phyloP scores from a whole-genome alignment of 441 rosid genomes.

The Syzygium syzygioides region DNA sequence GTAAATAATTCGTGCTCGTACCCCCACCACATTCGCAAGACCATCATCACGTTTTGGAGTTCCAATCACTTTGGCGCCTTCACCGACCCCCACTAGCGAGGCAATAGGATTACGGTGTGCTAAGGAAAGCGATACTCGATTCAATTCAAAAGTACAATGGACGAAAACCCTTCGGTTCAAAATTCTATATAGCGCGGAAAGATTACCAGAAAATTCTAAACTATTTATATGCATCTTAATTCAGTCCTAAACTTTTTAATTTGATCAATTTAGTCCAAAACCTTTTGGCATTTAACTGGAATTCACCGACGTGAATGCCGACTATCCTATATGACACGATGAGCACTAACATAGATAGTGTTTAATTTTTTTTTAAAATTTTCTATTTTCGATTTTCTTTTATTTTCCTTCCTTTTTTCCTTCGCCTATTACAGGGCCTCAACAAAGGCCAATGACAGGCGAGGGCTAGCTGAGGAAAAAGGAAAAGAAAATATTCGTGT shows the following conservation, averaged over 20 bases:
- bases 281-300: accelerated
- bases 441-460: no score
- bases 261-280: accelerated
- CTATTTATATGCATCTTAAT: accelerated
- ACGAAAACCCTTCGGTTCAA: not conserved
- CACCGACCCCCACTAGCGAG: not conserved
- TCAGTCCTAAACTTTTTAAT: accelerated
- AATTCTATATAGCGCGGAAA: not conserved
- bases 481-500: not conserved
- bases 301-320: accelerated
- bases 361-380: not conserved
- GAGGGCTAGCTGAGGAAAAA: accelerated
- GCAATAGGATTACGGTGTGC: not conserved
- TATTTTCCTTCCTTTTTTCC: not conserved
- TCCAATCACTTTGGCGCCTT: not conserved
- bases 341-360: accelerated
- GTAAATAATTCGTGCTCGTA: not conserved
- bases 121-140: not conserved
- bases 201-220: not conserved
- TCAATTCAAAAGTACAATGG: not conserved
- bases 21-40: not conserved
- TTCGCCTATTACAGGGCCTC: not conserved
- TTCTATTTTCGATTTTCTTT: not conserved
- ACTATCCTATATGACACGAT: accelerated
- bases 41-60: not conserved